These are phyloP conservation scores for Serendipita vermifera DNA, from an alignment of 768 basidiomycete species.

Conservation along the genomic window DNA sequence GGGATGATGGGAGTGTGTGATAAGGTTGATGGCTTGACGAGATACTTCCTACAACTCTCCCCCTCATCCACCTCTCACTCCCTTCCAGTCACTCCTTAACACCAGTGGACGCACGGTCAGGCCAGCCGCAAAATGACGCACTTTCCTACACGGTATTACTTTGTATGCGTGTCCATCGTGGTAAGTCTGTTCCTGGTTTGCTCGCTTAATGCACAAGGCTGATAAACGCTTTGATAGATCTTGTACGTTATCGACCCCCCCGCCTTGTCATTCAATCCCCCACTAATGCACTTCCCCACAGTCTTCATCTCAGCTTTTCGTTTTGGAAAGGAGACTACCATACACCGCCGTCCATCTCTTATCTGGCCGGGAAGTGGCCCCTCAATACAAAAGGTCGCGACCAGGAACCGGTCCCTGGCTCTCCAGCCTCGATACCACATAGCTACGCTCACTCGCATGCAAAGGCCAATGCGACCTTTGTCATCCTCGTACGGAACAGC, in stretches of 20 bases:
- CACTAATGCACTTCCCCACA: not conserved
- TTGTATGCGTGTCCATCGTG: not conserved
- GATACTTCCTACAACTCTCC: not conserved
- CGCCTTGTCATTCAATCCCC: not conserved
- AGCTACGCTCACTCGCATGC: not conserved
- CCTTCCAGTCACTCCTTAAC: not conserved
- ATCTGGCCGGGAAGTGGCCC: conserved; percentile 1
- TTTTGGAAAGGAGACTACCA: not conserved
- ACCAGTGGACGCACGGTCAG: not conserved
- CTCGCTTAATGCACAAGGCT: not conserved
- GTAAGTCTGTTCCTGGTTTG: not conserved
- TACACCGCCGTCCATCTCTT: not conserved
- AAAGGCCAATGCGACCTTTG: conserved; percentile 72
- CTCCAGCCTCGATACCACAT: not conserved
- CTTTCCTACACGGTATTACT: conserved; percentile 2
- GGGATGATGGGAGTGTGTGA: no score
- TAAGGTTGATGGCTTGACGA: no score
- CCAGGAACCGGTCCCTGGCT: not conserved
- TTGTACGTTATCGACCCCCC: conserved; percentile 5
- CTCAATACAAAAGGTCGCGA: not conserved
- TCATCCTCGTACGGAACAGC: conserved; percentile 52
- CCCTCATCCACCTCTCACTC: not conserved
- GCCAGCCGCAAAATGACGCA: not conserved
- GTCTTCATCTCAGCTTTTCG: not conserved
- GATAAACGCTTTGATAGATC: not conserved